Conservation (phyloP, 495 filamentous ascomycete species). For the Penicillium coffeae region DNA sequence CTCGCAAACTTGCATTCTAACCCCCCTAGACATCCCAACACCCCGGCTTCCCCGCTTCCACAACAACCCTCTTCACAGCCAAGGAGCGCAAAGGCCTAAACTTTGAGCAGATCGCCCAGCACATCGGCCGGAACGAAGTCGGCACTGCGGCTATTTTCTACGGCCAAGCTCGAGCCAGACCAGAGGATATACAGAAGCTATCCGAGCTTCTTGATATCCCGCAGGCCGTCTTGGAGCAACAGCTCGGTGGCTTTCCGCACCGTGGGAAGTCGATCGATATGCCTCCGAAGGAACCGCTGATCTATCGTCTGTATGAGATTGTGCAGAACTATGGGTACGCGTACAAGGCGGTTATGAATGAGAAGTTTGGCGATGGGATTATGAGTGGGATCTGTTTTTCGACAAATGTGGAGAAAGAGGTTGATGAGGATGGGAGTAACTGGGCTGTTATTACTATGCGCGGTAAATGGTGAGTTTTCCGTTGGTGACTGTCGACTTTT, state of each 20-base stretch:
- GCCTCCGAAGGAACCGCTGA: constrained; percentile 90
- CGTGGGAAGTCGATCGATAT: constrained; percentile 82
- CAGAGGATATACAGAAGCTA: constrained; percentile 73
- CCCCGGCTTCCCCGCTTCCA: constrained; percentile 61
- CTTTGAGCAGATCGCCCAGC: constrained; percentile 75
- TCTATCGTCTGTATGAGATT: constrained; percentile 94
- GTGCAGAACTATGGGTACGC: constrained; percentile 98
- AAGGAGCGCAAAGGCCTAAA: constrained; percentile 71
- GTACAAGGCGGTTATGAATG: constrained; percentile 94
- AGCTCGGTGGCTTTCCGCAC: constrained; percentile 74
- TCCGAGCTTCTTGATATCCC: constrained; percentile 62
- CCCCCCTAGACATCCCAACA: constrained; percentile 35
- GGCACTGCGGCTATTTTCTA: constrained; percentile 93
- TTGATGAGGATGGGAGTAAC: constrained; percentile 70
- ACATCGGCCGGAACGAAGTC: constrained; percentile 82
- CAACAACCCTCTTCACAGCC: constrained; percentile 74
- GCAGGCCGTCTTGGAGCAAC: constrained; percentile 50
- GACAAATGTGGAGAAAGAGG: constrained; percentile 95
- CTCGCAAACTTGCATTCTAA: neutral
- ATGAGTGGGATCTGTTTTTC: constrained; percentile 96
- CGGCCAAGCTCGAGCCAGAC: constrained; percentile 77
- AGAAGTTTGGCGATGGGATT: constrained; percentile 98
- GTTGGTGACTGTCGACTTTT: too few relatives aligned
- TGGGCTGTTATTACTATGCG: constrained; percentile 91
- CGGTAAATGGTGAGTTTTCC: constrained; percentile 93